phyloP scores from a whole-genome alignment of 176 grass and related monocot species.

The Miscanthus lutarioriparius region DNA sequence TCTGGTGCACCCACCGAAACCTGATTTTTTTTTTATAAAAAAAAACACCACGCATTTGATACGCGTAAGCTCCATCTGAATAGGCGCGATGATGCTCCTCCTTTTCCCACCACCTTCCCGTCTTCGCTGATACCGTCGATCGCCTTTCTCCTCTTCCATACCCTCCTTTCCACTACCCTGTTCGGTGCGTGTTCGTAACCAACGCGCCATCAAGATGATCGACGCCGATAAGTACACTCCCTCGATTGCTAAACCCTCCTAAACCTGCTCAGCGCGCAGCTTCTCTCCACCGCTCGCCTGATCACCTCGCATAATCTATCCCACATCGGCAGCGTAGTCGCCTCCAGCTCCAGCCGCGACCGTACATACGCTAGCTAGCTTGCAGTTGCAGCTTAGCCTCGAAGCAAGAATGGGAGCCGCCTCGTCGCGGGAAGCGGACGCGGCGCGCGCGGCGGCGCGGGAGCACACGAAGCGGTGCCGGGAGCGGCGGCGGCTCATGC shows the following conservation, averaged over 20 bases:
- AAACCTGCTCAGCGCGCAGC: not conserved
- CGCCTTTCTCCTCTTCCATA: slow-evolving; percentile 5
- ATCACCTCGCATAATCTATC: not conserved
- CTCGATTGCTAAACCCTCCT: not conserved
- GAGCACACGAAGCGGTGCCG: slow-evolving; percentile 67
- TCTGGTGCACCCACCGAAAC: slow-evolving; percentile 9
- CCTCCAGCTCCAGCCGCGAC: no score
- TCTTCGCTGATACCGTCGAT: slow-evolving; percentile 11
- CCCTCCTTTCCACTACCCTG: not conserved
- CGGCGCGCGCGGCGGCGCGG: slow-evolving; percentile 28
- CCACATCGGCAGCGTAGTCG: no score
- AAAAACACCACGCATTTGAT: not conserved
- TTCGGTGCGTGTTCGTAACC: slow-evolving; percentile 19
- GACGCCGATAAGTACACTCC: slow-evolving; percentile 21
- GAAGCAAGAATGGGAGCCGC: slow-evolving; percentile 32
- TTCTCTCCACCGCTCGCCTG: not conserved
- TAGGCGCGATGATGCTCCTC: not conserved
- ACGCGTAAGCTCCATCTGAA: slow-evolving; percentile 14
- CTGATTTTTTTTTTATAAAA: not conserved
- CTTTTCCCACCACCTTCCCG: slow-evolving; percentile 35
- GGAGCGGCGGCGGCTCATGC: slow-evolving; percentile 63
- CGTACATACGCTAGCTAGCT: not conserved
- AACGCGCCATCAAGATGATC: not conserved
- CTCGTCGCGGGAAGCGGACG: slow-evolving; percentile 32
- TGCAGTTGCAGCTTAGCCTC: not conserved